Conservation (phyloP, 176 grass and related monocot species). For the Luzula sylvatica region DNA sequence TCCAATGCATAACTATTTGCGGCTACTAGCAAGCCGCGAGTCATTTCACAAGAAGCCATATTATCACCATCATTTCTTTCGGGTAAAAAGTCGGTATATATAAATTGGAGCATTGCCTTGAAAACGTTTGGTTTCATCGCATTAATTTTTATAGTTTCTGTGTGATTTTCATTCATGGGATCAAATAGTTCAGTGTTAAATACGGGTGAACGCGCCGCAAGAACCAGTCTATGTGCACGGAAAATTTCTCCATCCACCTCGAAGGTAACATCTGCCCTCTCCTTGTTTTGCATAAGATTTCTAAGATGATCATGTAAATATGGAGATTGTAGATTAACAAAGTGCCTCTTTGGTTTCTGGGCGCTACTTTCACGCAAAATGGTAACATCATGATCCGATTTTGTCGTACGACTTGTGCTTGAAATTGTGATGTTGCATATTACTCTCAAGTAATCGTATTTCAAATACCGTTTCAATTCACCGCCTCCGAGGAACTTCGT, state of each 20-base stretch:
- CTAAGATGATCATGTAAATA: too few species aligned
- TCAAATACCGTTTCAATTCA: too few species aligned
- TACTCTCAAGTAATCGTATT: too few species aligned
- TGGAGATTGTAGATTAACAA: too few species aligned
- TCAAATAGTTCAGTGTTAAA: constrained; percentile 10
- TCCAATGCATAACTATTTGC: constrained; percentile 17
- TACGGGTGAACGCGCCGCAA: constrained; percentile 14
- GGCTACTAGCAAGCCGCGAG: constrained; percentile 1
- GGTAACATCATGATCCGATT: too few species aligned
- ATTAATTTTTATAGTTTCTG: not conserved
- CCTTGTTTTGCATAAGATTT: too few species aligned
- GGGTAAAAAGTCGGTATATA: constrained; percentile 13
- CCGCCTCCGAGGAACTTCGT: too few species aligned
- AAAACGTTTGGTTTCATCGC: constrained; percentile 13
- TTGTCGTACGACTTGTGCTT: too few species aligned
- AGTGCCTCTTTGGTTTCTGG: too few species aligned
- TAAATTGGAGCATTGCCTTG: constrained; percentile 12
- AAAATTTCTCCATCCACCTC: constrained; percentile 8
- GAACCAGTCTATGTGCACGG: constrained; percentile 17
- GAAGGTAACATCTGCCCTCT: not conserved
- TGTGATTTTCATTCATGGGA: constrained; percentile 18
- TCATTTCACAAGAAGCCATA: constrained; percentile 2
- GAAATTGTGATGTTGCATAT: too few species aligned
- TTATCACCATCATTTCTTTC: not conserved
- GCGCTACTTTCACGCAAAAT: too few species aligned